Base-by-base conservation (phyloP, 2,329 filamentous ascomycete genomes). In the Paracoccidioides lutzii region DNA sequence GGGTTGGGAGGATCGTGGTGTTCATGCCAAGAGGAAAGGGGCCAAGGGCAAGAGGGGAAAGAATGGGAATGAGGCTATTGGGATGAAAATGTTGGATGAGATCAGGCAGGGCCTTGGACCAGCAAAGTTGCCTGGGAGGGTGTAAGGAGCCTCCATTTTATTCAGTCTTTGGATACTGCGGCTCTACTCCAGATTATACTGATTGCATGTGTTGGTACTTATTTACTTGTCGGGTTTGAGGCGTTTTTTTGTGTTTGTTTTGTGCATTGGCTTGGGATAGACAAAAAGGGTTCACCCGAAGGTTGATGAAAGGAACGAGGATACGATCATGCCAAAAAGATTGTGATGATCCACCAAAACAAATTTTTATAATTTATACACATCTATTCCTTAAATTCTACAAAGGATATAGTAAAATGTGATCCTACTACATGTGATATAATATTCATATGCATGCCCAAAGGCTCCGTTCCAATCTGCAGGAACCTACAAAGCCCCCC, bases 31-130 rank as follows among this genome's bases (percentile, higher is more conserved):
- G 62, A 66, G 71, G 6, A 73, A 71, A 59, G 73, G 67, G 7
- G 71, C 68, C 9, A 74, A 75, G 61, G 69, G 66, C 74, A 84
- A 83, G 68, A 72, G 78, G 54, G 80, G 89, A 22, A 91, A 90
- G 74, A 89, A 90, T 72, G 85, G 85, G 15, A 88, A 85, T 66
- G 83, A 86, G 61, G 85, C 87, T 67, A 87, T 80, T 58, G 93
- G 93, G 0, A 78, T 96, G 61, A 84, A 88, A 71, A 88, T 97
- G 75, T 76, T 97, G 58, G 93, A 97, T 61, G 91, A 97, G 72
- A 85, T 98, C 53, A 79, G 93, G 54, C 80, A 80, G 60, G 88
- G 83, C 5, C 71, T 96, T 56, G 91, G 91, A 0, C 87, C 87
- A 32, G 86, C 90, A 35, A 81, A 82, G 58, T 69, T 95, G 56